Base-by-base conservation (phyloP, 2,329 filamentous ascomycete genomes). In the Colletotrichum brevisporum region DNA sequence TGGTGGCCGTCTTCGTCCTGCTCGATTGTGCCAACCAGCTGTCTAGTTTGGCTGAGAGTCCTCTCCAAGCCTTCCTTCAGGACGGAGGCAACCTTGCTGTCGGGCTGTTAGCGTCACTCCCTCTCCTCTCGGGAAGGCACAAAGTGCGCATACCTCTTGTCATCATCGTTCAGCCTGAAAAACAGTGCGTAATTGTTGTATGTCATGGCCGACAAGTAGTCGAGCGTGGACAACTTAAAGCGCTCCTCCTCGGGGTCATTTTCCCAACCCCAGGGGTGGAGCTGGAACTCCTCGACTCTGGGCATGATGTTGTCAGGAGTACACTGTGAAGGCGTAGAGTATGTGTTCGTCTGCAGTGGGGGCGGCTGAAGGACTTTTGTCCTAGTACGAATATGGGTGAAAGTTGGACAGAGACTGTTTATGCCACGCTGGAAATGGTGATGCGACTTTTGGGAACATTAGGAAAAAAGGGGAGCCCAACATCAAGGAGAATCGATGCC, bases 181-280 rank as follows among this genome's bases (percentile, higher is more conserved):
- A 82, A 83, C 0, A 83, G 67, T 0, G 78, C 78, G 24, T 80
- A 83, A 67, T 80, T 80, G 58, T 78, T 82, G 70, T 81, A 83
- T 13, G 71, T 75, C 43, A 72, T 74, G 0, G 70, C 74, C 0
- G 76, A 74, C 39, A 81, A 63, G 47, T 81, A 78, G 75, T 83
- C 79, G 4, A 83, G 75, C 0, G 76, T 81, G 1, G 80, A 79
- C 24, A 82, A 68, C 59, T 76, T 78, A 69, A 79, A 77, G 1
- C 76, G 73, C 69, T 83, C 79, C 57, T 81, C 80, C 5, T 77
- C 74, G 0, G 77, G 76, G 41, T 80, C 77, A n/a, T 73, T 75
- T 57, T 82, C 78, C 80, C 79, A 82, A 0, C 78, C 79, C 0
- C 62, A 54, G 0, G 80, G 79, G 47, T 74, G 78, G 9, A 82